A percentile compares a stretch with the other conserved stretches of the same genome.
phyloP scores from a whole-genome alignment of 176 grass and related monocot genomes.

The Oryza rufipogon region DNA sequence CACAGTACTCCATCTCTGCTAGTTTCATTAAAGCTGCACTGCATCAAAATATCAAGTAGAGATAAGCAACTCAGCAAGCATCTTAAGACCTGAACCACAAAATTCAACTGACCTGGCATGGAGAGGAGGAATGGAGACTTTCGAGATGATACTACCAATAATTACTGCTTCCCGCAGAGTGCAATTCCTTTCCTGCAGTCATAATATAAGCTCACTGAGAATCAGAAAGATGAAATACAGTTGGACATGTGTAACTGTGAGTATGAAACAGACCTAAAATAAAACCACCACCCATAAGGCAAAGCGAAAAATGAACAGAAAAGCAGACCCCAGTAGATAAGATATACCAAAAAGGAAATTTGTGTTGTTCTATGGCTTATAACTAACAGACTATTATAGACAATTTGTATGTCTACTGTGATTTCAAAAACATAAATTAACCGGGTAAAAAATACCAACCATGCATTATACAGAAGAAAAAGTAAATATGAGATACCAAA shows the following conservation, averaged over 20 bases:
- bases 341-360: background rate
- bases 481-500: background rate
- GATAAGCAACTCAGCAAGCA: conserved; percentile 34
- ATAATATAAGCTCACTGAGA: conserved; percentile 21
- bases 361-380: background rate
- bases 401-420: background rate
- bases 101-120: conserved; percentile 72
- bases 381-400: background rate
- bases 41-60: conserved; percentile 32
- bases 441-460: conserved; percentile 3
- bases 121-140: conserved; percentile 84
- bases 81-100: conserved; percentile 4
- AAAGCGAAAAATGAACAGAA: background rate
- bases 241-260: background rate
- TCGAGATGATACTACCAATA: conserved; percentile 91
- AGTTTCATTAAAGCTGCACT: conserved; percentile 89
- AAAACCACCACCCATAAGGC: background rate
- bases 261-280: background rate
- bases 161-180: conserved; percentile 93
- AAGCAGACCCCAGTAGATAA: background rate
- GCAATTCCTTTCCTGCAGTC: conserved; percentile 70
- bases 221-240: background rate
- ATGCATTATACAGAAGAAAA: conserved; percentile 6
- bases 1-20: conserved; percentile 94
- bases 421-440: background rate